Base-by-base conservation (phyloP, 345 rosid genomes). In the Trapa bicornis region DNA sequence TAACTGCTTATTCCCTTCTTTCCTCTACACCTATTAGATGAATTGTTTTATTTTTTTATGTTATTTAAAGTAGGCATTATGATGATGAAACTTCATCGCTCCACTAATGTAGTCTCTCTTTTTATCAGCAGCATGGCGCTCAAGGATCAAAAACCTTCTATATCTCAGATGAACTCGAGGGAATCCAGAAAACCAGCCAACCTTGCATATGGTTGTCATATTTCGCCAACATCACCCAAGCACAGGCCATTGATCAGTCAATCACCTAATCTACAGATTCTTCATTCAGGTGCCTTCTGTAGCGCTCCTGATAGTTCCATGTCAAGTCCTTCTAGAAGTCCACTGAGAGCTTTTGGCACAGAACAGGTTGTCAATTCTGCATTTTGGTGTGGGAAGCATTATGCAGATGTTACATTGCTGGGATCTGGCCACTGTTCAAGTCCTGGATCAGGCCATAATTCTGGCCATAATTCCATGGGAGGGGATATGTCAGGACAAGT, bases 281-380 rank as follows among this genome's bases (percentile, higher is more conserved):
- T 92, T 37, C 73, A 72, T 68, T 82, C 82, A 29, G 84, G 86
- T 73, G 83, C 82, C 65, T 82, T 87, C 57, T 82, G 61, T 72
- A 84, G 96, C 82, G 96, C 99, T 75, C 89, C 96, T 38, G 97
- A 91, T 70, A 94, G 96, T 79, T 91, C 95, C 71, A 69, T 87
- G 89, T 94, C 99, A 53, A 94, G 99, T 84, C 99, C 99, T 76
- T 91, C 97, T 14, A 84, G 97, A 83, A 94, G 99, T 78, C 99
- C 99, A 66, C 72, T 86, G 79, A 85, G 96, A 77, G 84, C 85
- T 3, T 83, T 79, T 75, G 82, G 89, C 57, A 68, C 79, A 2
- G 99, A 94, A 67, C 97, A 84, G 68, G 79, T 77, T 65, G 68
- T 85, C 69, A 87, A 85, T 82, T 75, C 87, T 70, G 88, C 86